Conservation (phyloP, 768 basidiomycete genomes). For the Termitomyces titanicus region DNA sequence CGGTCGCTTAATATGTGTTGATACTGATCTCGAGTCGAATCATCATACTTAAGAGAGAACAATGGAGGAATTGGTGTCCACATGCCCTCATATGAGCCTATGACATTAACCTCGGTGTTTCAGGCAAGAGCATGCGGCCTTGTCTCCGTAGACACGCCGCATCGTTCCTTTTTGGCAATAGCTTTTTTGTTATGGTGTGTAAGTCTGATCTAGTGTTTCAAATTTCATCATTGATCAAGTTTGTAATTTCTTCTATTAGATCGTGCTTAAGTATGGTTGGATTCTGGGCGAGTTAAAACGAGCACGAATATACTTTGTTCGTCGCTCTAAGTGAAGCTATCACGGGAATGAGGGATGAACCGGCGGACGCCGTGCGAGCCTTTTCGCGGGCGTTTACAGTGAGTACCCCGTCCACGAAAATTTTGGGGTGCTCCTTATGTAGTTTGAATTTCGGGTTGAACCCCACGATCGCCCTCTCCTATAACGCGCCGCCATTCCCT, state of each 20-base stretch:
- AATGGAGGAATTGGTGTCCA: background rate
- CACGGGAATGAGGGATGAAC: background rate
- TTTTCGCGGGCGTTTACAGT: background rate
- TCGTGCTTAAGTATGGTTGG: no score
- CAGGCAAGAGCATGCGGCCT: background rate
- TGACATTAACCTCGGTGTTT: background rate
- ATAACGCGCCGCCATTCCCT: background rate
- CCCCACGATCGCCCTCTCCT: no score
- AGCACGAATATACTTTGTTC: background rate
- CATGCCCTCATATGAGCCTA: background rate
- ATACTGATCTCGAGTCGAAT: background rate
- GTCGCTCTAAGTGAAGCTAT: background rate
- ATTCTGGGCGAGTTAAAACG: background rate
- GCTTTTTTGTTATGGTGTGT: background rate
- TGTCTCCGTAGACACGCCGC: no score
- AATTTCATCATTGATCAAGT: background rate
- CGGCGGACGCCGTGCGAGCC: background rate
- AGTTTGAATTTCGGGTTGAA: background rate
- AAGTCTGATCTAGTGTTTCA: background rate
- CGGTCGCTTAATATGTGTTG: background rate
- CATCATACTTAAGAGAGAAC: background rate
- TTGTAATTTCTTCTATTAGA: background rate
- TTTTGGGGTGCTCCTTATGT: background rate
- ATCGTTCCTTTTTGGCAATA: background rate
- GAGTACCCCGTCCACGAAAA: background rate